Evolutionary conservation across 768 basidiomycete species (phyloP).

Genomic region (Solioccasus polychromus): DNA sequence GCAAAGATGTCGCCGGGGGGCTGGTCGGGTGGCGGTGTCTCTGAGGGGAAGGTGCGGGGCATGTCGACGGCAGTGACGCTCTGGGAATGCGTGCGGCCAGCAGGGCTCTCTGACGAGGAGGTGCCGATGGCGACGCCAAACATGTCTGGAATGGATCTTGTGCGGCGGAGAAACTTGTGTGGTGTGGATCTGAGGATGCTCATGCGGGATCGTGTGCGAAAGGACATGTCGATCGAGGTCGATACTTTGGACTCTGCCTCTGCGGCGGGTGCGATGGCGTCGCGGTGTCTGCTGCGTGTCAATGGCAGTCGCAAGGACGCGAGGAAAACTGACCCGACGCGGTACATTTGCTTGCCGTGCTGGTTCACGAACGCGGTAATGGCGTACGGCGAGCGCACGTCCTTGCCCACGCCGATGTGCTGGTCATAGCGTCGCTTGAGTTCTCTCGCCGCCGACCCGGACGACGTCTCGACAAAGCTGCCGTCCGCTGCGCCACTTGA

Average conservation of each 20-base stretch:
- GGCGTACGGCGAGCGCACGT: constrained; percentile 72
- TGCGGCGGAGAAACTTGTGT: constrained; percentile 62
- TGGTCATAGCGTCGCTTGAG: constrained; percentile 77
- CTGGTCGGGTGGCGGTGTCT: constrained; percentile 22
- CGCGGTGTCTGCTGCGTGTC: constrained; percentile 58
- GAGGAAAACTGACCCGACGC: constrained; percentile 60
- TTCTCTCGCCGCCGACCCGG: constrained; percentile 70
- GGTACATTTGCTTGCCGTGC: constrained; percentile 73
- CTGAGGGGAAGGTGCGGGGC: constrained; percentile 37
- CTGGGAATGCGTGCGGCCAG: constrained; percentile 70
- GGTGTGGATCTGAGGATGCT: constrained; percentile 54
- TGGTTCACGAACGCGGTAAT: constrained; percentile 83
- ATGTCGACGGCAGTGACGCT: constrained; percentile 74
- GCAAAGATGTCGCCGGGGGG: constrained; percentile 53
- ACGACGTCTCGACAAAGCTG: constrained; percentile 78
- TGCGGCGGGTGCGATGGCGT: constrained; percentile 58
- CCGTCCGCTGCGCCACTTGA: constrained; percentile 78
- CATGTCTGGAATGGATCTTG: constrained; percentile 70
- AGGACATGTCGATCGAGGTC: constrained; percentile 33
- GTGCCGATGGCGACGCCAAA: constrained; percentile 25
- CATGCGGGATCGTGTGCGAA: constrained; percentile 60
- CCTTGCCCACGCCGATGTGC: constrained; percentile 59
- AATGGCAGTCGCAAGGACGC: neutral
- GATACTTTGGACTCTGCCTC: constrained; percentile 44
- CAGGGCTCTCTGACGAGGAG: constrained; percentile 32